These are phyloP conservation scores for Globisporangium recalcitrans DNA, from an alignment of 352 stramenopile species.

Conservation along the genomic window DNA sequence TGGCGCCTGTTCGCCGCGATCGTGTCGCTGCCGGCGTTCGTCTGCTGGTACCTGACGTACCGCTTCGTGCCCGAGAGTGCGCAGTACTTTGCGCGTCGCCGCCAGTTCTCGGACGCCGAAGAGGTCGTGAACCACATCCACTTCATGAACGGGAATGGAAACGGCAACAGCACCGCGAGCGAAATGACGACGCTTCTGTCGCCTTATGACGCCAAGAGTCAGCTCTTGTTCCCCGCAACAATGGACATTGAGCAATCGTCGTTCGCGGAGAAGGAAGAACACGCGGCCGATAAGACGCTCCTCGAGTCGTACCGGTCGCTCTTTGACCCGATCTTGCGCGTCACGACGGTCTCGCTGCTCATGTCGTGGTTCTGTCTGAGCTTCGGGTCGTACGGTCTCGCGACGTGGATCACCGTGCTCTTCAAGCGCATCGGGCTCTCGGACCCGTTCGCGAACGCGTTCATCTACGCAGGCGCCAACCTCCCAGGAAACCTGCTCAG, in stretches of 20 bases:
- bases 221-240: not conserved
- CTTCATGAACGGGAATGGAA: constrained; percentile 30
- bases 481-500: constrained; percentile 89
- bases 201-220: constrained; percentile 14
- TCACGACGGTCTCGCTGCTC: constrained; percentile 58
- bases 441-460: constrained; percentile 88
- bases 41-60: constrained; percentile 66
- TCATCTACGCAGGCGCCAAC: constrained; percentile 89
- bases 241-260: not conserved
- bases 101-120: constrained; percentile 47
- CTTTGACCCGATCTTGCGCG: constrained; percentile 51
- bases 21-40: constrained; percentile 58
- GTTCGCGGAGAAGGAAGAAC: constrained; percentile 8
- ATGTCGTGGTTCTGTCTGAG: constrained; percentile 74
- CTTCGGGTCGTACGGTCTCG: constrained; percentile 87
- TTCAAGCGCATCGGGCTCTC: constrained; percentile 89
- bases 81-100: constrained; percentile 53
- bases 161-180: constrained; percentile 2
- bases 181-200: constrained; percentile 30
- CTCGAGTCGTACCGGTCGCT: constrained; percentile 31
- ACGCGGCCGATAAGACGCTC: constrained; percentile 19
- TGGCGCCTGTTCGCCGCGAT: constrained; percentile 80
- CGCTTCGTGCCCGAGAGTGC: constrained; percentile 78
- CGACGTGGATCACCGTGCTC: constrained; percentile 92
- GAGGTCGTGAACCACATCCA: constrained; percentile 59